Evolutionary conservation across 129 eudicot species (phyloP), one percentile per base, ranked within the genome.

Genomic region (Lonicera japonica): DNA sequence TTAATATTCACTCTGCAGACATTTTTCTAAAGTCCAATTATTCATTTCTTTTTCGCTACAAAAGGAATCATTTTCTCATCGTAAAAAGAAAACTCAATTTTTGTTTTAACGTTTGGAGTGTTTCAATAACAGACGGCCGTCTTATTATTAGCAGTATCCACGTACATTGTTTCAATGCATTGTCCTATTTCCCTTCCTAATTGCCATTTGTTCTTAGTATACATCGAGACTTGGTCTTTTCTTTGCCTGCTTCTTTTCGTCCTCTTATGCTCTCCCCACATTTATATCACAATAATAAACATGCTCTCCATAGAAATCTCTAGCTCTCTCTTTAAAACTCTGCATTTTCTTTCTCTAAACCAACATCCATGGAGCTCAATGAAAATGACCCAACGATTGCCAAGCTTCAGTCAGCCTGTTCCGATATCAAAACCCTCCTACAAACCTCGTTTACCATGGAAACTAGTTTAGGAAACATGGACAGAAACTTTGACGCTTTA

Each of bases 151-250:
- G 74, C 43, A 70, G 57, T 53, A 73, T 65, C 77, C 77, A 70
- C n/a, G n/a, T n/a, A n/a, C 9, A 24, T 11, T 1, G 15, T 29
- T 29, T n/a, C n/a, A n/a, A 73, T 58, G 24, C 61, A 25, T 72
- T 79, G 81, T 75, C 84, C 60, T 71, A 21, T 71, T 67, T 62
- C 25, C 41, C 5, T 62, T 46, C 67, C 68, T 25, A 45, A 53
- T 8, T 69, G 87, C 92, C 92, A 81, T 85, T 72, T 85, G 77
- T 67, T 68, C 87, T 61, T 85, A 62, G 80, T 81, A 65, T 72
- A 45, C 77, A 85, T 78, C 92, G 92, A 84, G 65, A 74, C 68
- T 78, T 64, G 52, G 64, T 69, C 78, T 72, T 77, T 76, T 46
- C 56, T 40, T 25, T 16, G 16, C 39, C 20, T 12, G 13, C 45